A percentile compares a stretch with the other conserved stretches of the same genome.
These are phyloP conservation scores for Acrocalymma vagum DNA, from an alignment of 2,329 filamentous ascomycete genomes.

Conservation along the genomic window DNA sequence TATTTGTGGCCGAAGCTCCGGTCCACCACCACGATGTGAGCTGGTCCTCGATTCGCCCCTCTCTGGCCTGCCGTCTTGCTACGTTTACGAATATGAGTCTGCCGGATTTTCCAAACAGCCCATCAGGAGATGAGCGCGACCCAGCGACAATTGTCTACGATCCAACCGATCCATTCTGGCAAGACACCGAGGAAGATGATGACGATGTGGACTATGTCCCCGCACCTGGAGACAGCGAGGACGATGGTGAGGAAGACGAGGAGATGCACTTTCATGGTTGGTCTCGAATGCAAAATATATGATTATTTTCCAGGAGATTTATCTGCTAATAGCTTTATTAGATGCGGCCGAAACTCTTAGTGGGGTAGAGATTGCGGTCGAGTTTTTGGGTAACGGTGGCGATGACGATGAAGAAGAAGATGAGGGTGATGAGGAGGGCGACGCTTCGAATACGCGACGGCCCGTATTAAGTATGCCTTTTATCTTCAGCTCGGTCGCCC, in stretches of 20 bases:
- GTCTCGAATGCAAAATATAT: conserved; percentile 6
- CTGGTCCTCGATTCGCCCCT: too few relatives aligned
- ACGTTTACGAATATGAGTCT: conserved; percentile 31
- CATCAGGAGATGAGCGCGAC: conserved; percentile 33
- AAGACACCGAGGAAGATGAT: conserved; percentile 44
- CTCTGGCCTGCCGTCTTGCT: background rate
- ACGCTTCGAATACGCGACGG: conserved; percentile 23
- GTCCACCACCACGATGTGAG: too few relatives aligned
- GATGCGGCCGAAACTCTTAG: conserved; percentile 53
- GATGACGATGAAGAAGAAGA: conserved; percentile 48
- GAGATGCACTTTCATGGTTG: conserved; percentile 44
- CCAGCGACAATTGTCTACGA: conserved; percentile 39
- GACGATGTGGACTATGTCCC: conserved; percentile 62
- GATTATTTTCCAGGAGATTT: too few relatives aligned
- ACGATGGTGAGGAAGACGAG: conserved; percentile 49
- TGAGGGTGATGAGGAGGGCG: conserved; percentile 32
- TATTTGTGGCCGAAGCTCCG: too few relatives aligned
- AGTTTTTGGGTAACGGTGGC: conserved; percentile 48
- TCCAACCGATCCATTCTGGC: conserved; percentile 43
- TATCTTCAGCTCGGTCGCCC: conserved; percentile 4
- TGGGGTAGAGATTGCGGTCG: conserved; percentile 52
- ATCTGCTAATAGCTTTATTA: conserved; percentile 19
- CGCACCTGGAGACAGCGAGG: conserved; percentile 50
- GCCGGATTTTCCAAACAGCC: conserved; percentile 28
- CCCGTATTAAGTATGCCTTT: conserved; percentile 24